Evolutionary conservation across 2,329 filamentous ascomycete species (phyloP).

Genomic region (Didymella arachidicola): DNA sequence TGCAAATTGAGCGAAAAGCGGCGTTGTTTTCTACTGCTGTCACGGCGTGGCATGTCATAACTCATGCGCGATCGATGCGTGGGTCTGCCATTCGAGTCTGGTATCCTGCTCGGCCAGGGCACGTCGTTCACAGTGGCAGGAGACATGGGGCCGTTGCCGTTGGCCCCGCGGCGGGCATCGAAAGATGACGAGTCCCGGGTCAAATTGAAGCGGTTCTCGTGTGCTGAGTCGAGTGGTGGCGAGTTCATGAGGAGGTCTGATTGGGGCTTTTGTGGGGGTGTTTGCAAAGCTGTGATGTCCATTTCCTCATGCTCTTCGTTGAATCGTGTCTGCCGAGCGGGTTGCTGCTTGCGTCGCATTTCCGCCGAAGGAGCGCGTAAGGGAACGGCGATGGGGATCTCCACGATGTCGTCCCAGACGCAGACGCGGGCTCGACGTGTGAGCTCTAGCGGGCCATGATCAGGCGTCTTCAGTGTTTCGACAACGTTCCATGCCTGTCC

Average conservation of each 20-base stretch:
- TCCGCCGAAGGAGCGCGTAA: conserved; percentile 87
- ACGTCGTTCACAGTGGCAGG: conserved; percentile 48
- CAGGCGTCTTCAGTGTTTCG: conserved; percentile 89
- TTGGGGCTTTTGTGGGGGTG: conserved; percentile 59
- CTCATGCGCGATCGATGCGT: conserved; percentile 51
- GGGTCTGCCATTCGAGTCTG: conserved; percentile 31
- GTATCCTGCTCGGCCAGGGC: conserved; percentile 34
- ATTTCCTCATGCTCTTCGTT: conserved; percentile 77
- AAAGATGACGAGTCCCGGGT: conserved; percentile 56
- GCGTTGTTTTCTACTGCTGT: conserved; percentile 44
- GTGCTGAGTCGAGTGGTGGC: conserved; percentile 56
- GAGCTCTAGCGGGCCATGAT: conserved; percentile 92
- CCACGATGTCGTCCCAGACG: conserved; percentile 97
- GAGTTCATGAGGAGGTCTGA: conserved; percentile 71
- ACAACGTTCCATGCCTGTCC: conserved; percentile 99
- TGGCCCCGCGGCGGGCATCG: conserved; percentile 43
- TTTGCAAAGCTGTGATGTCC: conserved; percentile 79
- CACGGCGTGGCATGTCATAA: conserved; percentile 50
- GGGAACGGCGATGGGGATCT: conserved; percentile 92
- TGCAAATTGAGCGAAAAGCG: conserved; percentile 56
- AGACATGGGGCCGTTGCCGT: conserved; percentile 34
- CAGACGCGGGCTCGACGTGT: conserved; percentile 90
- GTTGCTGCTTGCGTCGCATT: conserved; percentile 71
- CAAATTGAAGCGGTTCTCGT: conserved; percentile 58
- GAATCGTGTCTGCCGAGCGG: conserved; percentile 31